Evolutionary conservation across 129 eudicot species (phyloP).

Genomic region (Lactuca saligna): DNA sequence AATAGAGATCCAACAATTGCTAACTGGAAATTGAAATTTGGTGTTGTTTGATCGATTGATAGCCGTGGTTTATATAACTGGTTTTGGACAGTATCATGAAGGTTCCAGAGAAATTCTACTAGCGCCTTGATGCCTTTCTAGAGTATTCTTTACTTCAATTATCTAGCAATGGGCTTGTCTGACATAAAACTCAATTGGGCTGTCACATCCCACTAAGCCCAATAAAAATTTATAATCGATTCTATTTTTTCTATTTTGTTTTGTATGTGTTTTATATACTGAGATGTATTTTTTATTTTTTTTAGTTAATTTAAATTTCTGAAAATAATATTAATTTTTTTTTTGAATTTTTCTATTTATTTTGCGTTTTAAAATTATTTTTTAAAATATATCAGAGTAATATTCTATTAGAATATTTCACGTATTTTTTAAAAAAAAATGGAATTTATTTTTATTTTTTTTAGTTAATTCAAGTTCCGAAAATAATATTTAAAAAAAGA

Average conservation of each 20-base stretch:
- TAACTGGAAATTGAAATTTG: slow-evolving; percentile 12
- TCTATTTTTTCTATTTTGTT: not conserved
- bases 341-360: too few species aligned
- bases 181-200: not conserved
- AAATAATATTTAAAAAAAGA: too few species aligned
- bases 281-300: too few species aligned
- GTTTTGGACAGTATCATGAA: slow-evolving; percentile 10
- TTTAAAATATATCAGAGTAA: too few species aligned
- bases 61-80: slow-evolving; percentile 14
- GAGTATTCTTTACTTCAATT: not conserved
- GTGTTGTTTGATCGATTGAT: not conserved
- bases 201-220: not conserved
- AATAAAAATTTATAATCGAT: not conserved
- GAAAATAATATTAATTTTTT: too few species aligned
- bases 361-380: too few species aligned
- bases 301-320: too few species aligned
- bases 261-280: not conserved
- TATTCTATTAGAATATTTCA: too few species aligned
- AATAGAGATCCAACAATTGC: not conserved
- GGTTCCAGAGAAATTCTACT: slow-evolving; percentile 10
- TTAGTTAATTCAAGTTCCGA: too few species aligned
- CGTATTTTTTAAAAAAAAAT: too few species aligned
- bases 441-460: too few species aligned
- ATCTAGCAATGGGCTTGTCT: not conserved
- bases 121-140: not conserved